Conservation (phyloP, 208 protist species). For the Wallacemonas sp. region DNA sequence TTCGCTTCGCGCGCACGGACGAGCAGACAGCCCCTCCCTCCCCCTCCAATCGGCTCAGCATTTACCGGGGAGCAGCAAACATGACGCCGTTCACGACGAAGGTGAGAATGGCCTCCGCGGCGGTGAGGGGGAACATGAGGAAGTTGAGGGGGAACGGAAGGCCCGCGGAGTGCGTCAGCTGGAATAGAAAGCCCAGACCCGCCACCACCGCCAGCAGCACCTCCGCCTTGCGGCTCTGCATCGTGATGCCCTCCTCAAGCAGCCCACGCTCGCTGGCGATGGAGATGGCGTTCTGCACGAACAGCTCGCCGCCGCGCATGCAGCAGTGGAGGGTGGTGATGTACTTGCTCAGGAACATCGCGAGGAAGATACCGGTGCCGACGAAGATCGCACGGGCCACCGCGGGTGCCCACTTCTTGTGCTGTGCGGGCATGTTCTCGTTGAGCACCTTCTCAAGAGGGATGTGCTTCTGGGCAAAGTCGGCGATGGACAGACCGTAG, state of each 20-base stretch:
- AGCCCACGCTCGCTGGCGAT: conserved; percentile 36
- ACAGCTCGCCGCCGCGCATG: conserved; percentile 54
- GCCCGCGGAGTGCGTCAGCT: conserved; percentile 39
- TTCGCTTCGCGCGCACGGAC: too few species aligned
- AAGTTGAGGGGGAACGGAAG: conserved; percentile 81
- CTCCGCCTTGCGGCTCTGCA: conserved; percentile 35
- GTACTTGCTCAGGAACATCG: conserved; percentile 27
- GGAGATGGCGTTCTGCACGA: conserved; percentile 32
- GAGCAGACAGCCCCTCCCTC: too few species aligned
- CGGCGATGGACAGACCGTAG: conserved; percentile 55
- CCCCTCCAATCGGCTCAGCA: too few species aligned
- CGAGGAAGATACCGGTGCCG: conserved; percentile 32
- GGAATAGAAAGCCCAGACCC: conserved; percentile 70
- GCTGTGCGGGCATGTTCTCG: conserved; percentile 47
- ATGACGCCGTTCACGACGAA: conserved; percentile 24
- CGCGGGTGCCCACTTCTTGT: conserved; percentile 50
- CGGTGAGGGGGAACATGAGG: conserved; percentile 59
- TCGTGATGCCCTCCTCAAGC: conserved; percentile 36
- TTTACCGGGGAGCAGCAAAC: conserved; percentile 13
- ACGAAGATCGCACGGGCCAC: conserved; percentile 27
- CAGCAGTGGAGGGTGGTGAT: conserved; percentile 61
- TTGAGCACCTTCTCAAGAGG: conserved; percentile 36
- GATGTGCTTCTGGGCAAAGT: conserved; percentile 39
- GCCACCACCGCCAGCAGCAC: conserved; percentile 48
- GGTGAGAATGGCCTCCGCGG: conserved; percentile 48